Percentiles rank a stretch among this genome's conserved stretches.
Evolutionary conservation across 2,329 filamentous ascomycete genomes (phyloP).

Genomic region (Zymoseptoria pseudotritici): DNA sequence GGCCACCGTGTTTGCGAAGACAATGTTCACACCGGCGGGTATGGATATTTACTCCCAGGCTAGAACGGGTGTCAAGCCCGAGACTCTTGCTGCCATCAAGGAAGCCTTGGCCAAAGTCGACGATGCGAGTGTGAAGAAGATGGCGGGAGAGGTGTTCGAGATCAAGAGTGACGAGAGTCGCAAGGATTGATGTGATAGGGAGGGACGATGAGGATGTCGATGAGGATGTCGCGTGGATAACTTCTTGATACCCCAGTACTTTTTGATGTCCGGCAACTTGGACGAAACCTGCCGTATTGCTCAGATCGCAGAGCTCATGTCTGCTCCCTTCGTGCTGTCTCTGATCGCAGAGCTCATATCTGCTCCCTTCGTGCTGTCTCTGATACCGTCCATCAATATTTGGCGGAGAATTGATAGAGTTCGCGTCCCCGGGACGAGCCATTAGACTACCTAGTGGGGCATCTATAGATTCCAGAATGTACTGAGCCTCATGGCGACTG

Average conservation of each 20-base stretch:
- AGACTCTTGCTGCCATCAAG: conserved; percentile 51
- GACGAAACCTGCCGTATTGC: background rate
- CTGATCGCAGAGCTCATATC: too few relatives aligned
- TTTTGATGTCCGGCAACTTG: background rate
- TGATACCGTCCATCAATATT: too few relatives aligned
- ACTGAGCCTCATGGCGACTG: background rate
- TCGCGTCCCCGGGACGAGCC: background rate
- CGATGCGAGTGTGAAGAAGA: conserved; percentile 44
- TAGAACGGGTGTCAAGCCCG: conserved; percentile 51
- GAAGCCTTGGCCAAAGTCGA: conserved; percentile 47
- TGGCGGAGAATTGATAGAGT: background rate
- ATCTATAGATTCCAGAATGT: background rate
- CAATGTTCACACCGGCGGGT: conserved; percentile 74
- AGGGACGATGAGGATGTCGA: background rate
- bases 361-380: too few relatives aligned
- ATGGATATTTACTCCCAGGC: conserved; percentile 68
- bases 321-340: too few relatives aligned
- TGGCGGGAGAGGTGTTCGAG: conserved; percentile 46
- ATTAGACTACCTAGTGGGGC: too few relatives aligned
- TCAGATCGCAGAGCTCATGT: too few relatives aligned
- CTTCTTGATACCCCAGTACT: background rate
- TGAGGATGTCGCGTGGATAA: background rate
- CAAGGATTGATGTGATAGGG: conserved; percentile 11
- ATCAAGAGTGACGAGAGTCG: conserved; percentile 31
- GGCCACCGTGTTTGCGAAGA: conserved; percentile 79